phyloP scores from a whole-genome alignment of 208 protist species.

The Leishmania turanica region DNA sequence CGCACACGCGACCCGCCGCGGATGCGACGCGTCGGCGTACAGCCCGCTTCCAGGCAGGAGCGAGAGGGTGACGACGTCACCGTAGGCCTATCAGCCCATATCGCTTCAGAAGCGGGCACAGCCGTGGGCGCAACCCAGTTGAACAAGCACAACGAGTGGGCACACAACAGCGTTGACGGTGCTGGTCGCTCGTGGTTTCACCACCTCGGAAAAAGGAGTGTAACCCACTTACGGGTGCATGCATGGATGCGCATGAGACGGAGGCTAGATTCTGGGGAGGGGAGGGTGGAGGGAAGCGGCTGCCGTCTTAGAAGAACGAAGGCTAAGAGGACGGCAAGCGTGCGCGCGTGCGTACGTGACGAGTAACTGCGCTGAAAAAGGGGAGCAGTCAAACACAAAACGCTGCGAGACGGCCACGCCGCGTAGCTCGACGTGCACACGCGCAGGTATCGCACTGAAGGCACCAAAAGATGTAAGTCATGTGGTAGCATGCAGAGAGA shows the following conservation, averaged over 20 bases:
- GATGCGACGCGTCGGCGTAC: background rate
- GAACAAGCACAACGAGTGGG: background rate
- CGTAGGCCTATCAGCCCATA: background rate
- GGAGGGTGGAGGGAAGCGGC: background rate
- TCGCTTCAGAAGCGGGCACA: background rate
- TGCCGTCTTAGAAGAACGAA: background rate
- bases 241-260: background rate
- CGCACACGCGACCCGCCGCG: background rate
- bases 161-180: background rate
- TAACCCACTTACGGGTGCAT: background rate
- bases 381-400: background rate
- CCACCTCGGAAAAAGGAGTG: background rate
- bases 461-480: background rate
- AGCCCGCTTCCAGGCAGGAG: background rate
- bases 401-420: background rate
- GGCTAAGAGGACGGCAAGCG: background rate
- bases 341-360: background rate
- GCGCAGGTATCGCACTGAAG: background rate
- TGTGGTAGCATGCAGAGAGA: background rate
- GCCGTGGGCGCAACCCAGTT: background rate
- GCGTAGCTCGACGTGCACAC: background rate
- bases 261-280: too few species aligned
- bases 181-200: background rate
- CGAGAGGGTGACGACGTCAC: background rate
- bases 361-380: background rate